These are phyloP conservation scores for Coniochaeta hoffmannii DNA, from an alignment of 2,329 filamentous ascomycete genomes.

Conservation along the genomic window DNA sequence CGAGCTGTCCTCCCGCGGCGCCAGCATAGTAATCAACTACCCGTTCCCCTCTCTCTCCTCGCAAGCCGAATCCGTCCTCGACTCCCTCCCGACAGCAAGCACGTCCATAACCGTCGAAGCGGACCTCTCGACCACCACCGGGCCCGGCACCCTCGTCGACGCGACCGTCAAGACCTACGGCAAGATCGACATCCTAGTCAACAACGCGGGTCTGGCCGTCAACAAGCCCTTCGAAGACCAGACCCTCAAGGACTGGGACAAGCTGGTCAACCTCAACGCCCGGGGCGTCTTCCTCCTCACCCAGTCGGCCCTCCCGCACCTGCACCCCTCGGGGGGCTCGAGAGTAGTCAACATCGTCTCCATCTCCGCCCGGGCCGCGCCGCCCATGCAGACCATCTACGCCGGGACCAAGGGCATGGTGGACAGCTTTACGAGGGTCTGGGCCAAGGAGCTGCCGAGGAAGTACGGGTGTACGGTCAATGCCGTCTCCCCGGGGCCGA, in stretches of 20 bases:
- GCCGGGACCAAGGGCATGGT: slow-evolving; percentile 50
- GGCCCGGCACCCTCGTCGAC: slow-evolving; percentile 40
- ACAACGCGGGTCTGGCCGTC: slow-evolving; percentile 46
- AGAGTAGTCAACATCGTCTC: slow-evolving; percentile 31
- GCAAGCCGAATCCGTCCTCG: not conserved
- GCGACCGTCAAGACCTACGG: slow-evolving; percentile 41
- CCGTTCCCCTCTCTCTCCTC: not conserved
- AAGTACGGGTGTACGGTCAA: slow-evolving; percentile 40
- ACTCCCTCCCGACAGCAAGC: not conserved
- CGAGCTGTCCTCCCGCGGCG: slow-evolving; percentile 36
- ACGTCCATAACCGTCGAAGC: slow-evolving; percentile 39
- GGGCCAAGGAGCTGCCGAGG: slow-evolving; percentile 46
- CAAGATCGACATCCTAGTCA: slow-evolving; percentile 51
- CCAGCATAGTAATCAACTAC: slow-evolving; percentile 42
- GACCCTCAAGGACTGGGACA: slow-evolving; percentile 45
- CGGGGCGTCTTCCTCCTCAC: slow-evolving; percentile 49
- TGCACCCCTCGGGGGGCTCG: slow-evolving; percentile 29
- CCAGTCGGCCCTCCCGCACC: slow-evolving; percentile 43
- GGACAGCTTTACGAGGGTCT: slow-evolving; percentile 47
- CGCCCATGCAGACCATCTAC: slow-evolving; percentile 43
- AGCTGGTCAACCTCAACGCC: slow-evolving; percentile 43
- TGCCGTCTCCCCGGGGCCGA: slow-evolving; percentile 35
- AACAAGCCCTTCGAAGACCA: slow-evolving; percentile 32
- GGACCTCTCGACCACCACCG: slow-evolving; percentile 38
- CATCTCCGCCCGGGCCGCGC: slow-evolving; percentile 19